Evolutionary conservation across 345 rosid species (phyloP).

Genomic region (Pistacia atlantica): DNA sequence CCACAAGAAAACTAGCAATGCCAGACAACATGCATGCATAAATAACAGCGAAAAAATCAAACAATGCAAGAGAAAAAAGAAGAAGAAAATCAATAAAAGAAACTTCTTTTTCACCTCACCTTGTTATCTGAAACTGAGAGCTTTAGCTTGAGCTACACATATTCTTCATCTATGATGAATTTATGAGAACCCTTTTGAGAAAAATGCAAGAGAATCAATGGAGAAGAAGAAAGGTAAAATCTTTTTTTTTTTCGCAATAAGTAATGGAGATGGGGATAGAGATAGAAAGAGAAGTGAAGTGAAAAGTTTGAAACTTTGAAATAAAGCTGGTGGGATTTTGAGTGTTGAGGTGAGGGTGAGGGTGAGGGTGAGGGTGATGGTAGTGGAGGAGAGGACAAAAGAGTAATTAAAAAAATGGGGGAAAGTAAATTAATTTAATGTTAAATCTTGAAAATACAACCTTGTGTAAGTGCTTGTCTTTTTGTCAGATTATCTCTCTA

Average conservation of each 20-base stretch:
- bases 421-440: not conserved
- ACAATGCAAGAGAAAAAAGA: not conserved
- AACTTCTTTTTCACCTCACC: constrained; percentile 17
- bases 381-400: constrained; percentile 26
- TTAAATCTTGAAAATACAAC: constrained; percentile 30
- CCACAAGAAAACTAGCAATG: not conserved
- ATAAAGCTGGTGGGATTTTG: constrained; percentile 23
- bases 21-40: not conserved
- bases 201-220: not conserved
- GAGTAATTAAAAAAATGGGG: constrained; percentile 19
- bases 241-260: not conserved
- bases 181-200: not conserved
- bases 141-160: not conserved
- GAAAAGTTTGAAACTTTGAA: constrained; percentile 32
- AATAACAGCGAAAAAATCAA: not conserved
- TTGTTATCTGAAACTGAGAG: not conserved
- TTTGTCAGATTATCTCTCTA: constrained; percentile 25
- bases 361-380: not conserved
- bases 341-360: no score
- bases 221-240: not conserved
- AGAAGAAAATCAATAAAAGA: not conserved
- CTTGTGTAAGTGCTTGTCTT: constrained; percentile 25
- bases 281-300: not conserved
- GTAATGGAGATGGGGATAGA: not conserved
- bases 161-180: not conserved